phyloP scores from a whole-genome alignment of 2,329 filamentous ascomycete species.

The Cytospora chrysosperma region DNA sequence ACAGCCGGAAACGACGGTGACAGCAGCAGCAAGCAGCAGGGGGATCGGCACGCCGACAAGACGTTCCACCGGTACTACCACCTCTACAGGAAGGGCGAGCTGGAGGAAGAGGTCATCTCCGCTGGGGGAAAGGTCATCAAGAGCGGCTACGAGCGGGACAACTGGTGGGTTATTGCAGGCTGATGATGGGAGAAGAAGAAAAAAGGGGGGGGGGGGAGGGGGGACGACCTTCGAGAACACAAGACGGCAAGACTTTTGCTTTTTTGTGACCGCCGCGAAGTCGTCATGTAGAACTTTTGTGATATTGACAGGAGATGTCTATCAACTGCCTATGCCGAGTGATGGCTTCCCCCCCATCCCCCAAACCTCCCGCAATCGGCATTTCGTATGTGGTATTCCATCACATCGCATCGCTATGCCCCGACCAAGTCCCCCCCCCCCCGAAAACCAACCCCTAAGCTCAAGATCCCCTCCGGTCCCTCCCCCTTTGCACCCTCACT shows the following conservation, averaged over 20 bases:
- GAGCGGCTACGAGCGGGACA: slow-evolving; percentile 92
- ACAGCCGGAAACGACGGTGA: slow-evolving; percentile 11
- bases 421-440: neutral
- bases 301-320: neutral
- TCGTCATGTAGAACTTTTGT: neutral
- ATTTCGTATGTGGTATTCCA: neutral
- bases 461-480: neutral
- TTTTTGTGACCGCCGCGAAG: slow-evolving; percentile 3
- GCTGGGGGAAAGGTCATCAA: slow-evolving; percentile 76
- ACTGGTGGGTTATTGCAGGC: slow-evolving; percentile 85
- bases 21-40: slow-evolving; percentile 17
- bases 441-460: no score
- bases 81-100: slow-evolving; percentile 80
- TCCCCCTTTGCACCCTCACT: neutral
- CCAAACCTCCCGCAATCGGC: no score
- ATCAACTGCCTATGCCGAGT: neutral
- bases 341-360: no score
- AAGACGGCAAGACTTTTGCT: neutral
- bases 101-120: slow-evolving; percentile 73
- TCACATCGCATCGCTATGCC: neutral
- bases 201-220: neutral
- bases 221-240: neutral
- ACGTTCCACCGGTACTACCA: slow-evolving; percentile 94
- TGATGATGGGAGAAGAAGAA: neutral
- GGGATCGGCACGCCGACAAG: slow-evolving; percentile 38